Evolutionary conservation across 1,139 yeast species (phyloP).

Genomic region (Diutina mesorugosa): DNA sequence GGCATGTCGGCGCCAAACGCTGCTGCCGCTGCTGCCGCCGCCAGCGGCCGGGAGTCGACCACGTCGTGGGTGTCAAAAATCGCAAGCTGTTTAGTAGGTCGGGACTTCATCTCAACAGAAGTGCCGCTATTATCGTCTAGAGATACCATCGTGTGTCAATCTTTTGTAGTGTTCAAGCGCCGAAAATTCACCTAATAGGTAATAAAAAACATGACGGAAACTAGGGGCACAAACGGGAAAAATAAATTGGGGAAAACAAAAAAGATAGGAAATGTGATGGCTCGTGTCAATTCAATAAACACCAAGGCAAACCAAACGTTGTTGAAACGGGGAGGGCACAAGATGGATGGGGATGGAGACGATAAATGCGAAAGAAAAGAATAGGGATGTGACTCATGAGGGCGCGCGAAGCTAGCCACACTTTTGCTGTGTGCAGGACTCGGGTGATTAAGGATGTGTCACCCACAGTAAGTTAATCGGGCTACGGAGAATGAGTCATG

Average conservation of each 20-base stretch:
- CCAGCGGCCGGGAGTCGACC: not conserved
- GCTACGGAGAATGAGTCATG: too few relatives aligned
- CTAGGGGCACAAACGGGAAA: not conserved
- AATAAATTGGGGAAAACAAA: not conserved
- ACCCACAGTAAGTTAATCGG: too few relatives aligned
- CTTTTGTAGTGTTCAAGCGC: not conserved
- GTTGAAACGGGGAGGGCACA: not conserved
- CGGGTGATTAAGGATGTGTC: not conserved
- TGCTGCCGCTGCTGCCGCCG: not conserved
- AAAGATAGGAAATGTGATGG: not conserved
- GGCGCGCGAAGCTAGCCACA: not conserved
- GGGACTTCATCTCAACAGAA: not conserved
- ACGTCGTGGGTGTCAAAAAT: not conserved
- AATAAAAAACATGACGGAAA: not conserved
- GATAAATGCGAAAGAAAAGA: not conserved
- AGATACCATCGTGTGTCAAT: not conserved
- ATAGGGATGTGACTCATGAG: not conserved
- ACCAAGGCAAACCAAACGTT: not conserved
- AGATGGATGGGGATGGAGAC: not conserved
- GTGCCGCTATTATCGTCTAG: not conserved
- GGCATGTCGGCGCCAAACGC: constrained; percentile 1
- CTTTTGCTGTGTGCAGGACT: not conserved
- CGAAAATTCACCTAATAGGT: not conserved
- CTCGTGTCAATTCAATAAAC: not conserved
- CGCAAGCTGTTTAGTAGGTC: not conserved